Percentiles rank a stretch among this genome's conserved stretches.
Conservation (phyloP, 768 basidiomycete species). For the Gloeostereum incarnatum region DNA sequence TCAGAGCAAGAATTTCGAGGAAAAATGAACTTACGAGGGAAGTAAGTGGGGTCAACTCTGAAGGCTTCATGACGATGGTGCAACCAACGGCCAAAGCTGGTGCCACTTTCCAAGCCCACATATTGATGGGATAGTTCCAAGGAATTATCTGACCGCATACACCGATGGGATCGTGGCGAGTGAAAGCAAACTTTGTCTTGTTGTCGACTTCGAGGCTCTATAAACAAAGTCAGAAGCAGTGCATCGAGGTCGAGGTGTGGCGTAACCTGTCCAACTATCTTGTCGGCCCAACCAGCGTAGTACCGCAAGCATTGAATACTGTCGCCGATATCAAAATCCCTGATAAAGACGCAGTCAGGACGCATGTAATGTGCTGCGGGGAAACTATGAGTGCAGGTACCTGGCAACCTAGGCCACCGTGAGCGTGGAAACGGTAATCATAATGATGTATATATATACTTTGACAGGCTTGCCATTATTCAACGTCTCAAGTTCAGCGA, state of each 20-base stretch:
- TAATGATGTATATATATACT: slow-evolving; percentile 22
- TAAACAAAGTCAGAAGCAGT: slow-evolving; percentile 2
- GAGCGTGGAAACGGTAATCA: too few relatives aligned
- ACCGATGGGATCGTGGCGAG: slow-evolving; percentile 86
- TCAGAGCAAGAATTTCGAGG: slow-evolving; percentile 3
- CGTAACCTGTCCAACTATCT: slow-evolving; percentile 76
- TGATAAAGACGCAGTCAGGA: slow-evolving; percentile 16
- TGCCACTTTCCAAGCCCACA: slow-evolving; percentile 92
- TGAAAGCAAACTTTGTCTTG: slow-evolving; percentile 75
- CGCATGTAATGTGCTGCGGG: not conserved
- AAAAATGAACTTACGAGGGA: slow-evolving; percentile 47
- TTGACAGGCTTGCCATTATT: slow-evolving; percentile 91
- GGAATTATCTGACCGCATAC: slow-evolving; percentile 93
- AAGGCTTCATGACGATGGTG: slow-evolving; percentile 93
- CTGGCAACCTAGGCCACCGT: too few relatives aligned
- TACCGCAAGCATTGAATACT: slow-evolving; percentile 74
- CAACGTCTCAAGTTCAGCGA: slow-evolving; percentile 77
- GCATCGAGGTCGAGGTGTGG: not conserved
- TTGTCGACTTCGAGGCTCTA: slow-evolving; percentile 78
- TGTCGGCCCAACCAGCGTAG: slow-evolving; percentile 96
- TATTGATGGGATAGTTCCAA: slow-evolving; percentile 89
- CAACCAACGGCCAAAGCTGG: slow-evolving; percentile 89
- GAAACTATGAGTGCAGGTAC: slow-evolving; percentile 9
- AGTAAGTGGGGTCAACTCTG: slow-evolving; percentile 78
- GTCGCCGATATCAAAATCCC: slow-evolving; percentile 78